These are phyloP conservation scores for Fagus crenata DNA, from an alignment of 306 rosid species.

Conservation along the genomic window DNA sequence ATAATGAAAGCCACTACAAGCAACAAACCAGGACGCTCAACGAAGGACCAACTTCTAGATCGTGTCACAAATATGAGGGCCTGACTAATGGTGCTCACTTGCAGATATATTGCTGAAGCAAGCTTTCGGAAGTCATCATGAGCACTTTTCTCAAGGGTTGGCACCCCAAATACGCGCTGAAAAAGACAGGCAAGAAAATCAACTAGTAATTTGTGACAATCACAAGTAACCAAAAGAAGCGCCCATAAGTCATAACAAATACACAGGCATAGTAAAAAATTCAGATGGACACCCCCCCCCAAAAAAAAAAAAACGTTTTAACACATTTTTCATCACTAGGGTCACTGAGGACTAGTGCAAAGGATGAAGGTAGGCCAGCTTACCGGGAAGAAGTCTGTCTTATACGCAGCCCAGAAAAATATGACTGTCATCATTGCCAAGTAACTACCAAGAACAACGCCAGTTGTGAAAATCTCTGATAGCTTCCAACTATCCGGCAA, in stretches of 20 bases:
- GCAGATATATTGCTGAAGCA: slow-evolving; percentile 92
- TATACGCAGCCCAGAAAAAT: slow-evolving; percentile 96
- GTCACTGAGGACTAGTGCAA: slow-evolving; percentile 2
- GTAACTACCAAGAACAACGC: slow-evolving; percentile 88
- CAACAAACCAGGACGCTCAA: slow-evolving; percentile 87
- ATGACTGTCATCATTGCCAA: slow-evolving; percentile 98
- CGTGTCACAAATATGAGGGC: slow-evolving; percentile 96
- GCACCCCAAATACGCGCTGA: slow-evolving; percentile 77
- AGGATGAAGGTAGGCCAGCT: slow-evolving; percentile 26
- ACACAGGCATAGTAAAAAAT: slow-evolving; percentile 1
- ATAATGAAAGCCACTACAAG: slow-evolving; percentile 69
- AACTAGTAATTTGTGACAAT: slow-evolving; percentile 2
- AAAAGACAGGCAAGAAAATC: slow-evolving; percentile 33
- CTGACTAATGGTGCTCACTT: slow-evolving; percentile 98
- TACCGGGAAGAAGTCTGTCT: slow-evolving; percentile 94
- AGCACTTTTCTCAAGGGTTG: slow-evolving; percentile 80
- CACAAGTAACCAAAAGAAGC: not conserved
- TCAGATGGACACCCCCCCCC: not conserved
- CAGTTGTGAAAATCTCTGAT: slow-evolving; percentile 90
- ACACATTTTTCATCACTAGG: not conserved
- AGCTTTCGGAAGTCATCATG: slow-evolving; percentile 82
- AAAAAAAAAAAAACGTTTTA: not conserved
- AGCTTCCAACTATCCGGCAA: slow-evolving; percentile 99
- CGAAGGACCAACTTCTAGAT: slow-evolving; percentile 93
- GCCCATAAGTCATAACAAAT: not conserved